Percentiles rank a stretch among this genome's conserved stretches.
Evolutionary conservation across 495 filamentous ascomycete genomes (phyloP).

Genomic region (Bryoglossum gracile): DNA sequence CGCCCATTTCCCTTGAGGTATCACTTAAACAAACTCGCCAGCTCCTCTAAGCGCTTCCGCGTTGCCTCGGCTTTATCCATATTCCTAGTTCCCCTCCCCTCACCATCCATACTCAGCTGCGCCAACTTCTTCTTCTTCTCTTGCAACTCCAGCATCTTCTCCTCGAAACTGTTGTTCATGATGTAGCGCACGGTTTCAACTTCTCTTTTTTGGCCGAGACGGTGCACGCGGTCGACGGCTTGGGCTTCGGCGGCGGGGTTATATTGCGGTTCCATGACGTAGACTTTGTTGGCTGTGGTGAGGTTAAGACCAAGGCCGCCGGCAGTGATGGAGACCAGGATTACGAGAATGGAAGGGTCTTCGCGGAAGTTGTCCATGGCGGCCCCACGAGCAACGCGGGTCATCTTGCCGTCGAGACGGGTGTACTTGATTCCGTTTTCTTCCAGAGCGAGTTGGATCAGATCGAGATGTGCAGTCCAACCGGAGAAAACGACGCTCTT

Average conservation of each 20-base stretch:
- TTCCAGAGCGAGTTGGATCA: conserved; percentile 80
- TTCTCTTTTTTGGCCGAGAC: conserved; percentile 78
- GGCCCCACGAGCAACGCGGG: conserved; percentile 56
- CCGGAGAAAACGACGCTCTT: conserved; percentile 90
- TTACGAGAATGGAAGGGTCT: conserved; percentile 63
- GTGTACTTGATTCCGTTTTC: conserved; percentile 57
- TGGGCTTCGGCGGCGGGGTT: conserved; percentile 94
- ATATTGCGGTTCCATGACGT: conserved; percentile 97
- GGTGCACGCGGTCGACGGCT: conserved; percentile 89
- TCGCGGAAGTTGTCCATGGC: conserved; percentile 71
- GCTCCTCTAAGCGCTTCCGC: conserved; percentile 68
- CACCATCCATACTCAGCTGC: conserved; percentile 67
- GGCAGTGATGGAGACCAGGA: conserved; percentile 86
- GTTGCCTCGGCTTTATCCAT: conserved; percentile 68
- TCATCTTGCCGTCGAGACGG: conserved; percentile 88
- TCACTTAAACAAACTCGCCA: conserved; percentile 75
- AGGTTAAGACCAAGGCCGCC: conserved; percentile 91
- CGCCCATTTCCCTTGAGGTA: no score
- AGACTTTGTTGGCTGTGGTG: conserved; percentile 76
- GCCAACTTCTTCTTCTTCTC: conserved; percentile 86
- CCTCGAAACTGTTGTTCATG: conserved; percentile 86
- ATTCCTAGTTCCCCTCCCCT: conserved; percentile 44
- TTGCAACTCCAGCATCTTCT: conserved; percentile 84
- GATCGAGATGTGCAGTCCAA: conserved; percentile 90
- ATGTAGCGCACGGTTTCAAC: conserved; percentile 79